Conservation (phyloP, 176 grass and related monocot genomes). For the Leersia perrieri region DNA sequence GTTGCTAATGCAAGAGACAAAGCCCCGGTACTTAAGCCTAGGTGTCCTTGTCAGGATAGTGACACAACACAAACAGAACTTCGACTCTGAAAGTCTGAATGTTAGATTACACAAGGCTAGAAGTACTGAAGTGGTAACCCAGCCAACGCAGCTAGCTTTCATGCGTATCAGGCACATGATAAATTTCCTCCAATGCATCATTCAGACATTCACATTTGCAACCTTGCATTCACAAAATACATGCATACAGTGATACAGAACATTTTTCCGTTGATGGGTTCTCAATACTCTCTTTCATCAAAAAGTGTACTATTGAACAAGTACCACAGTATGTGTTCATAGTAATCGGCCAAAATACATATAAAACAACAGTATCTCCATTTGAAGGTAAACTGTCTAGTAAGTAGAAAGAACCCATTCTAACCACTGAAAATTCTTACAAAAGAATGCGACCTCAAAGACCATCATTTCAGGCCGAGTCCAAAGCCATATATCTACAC, state of each 20-base stretch:
- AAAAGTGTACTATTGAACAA: constrained; percentile 7
- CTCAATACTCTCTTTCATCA: not conserved
- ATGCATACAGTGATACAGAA: not conserved
- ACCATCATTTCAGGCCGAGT: constrained; percentile 21
- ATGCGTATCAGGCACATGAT: not conserved
- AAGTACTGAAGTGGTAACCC: not conserved
- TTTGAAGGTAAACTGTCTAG: constrained; percentile 39
- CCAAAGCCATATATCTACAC: constrained; percentile 57
- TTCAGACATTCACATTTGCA: not conserved
- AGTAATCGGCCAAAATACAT: constrained; percentile 26
- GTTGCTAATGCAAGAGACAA: not conserved
- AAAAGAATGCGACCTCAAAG: constrained; percentile 44
- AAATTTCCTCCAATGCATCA: not conserved
- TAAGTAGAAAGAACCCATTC: constrained; percentile 26
- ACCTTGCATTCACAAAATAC: not conserved
- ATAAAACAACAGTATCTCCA: constrained; percentile 27
- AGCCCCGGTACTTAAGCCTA: not conserved
- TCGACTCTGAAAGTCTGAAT: not conserved
- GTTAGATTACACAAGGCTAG: not conserved
- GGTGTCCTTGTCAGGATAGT: not conserved
- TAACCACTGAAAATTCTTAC: constrained; percentile 47
- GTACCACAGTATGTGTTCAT: constrained; percentile 28
- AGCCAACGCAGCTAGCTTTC: not conserved
- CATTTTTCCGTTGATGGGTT: not conserved
- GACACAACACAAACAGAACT: not conserved